phyloP scores from a whole-genome alignment of 345 rosid species.

The Microcos paniculata region DNA sequence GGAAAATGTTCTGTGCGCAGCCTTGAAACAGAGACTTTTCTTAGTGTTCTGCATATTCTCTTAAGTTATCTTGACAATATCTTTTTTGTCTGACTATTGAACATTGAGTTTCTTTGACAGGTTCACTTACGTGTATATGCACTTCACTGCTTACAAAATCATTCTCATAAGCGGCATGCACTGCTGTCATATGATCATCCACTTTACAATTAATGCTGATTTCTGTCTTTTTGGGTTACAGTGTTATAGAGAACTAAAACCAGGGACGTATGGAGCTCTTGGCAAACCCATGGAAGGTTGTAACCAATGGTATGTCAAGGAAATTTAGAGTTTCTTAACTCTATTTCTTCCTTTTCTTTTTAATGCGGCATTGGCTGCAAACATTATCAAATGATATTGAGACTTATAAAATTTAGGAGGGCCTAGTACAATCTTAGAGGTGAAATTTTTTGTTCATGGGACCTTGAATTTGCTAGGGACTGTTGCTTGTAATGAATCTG shows the following conservation, averaged over 20 bases:
- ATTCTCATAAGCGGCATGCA: too few relatives aligned
- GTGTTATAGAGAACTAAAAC: constrained; percentile 68
- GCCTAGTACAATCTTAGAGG: neutral
- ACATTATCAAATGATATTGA: neutral
- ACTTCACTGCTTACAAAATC: too few relatives aligned
- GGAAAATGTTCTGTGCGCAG: neutral
- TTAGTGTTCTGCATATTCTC: neutral
- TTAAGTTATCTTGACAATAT: neutral
- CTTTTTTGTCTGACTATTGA: neutral
- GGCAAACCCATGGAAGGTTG: constrained; percentile 81
- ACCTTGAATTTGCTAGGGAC: neutral
- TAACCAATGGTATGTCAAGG: constrained; percentile 63
- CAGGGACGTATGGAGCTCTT: constrained; percentile 66
- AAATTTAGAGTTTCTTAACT: neutral
- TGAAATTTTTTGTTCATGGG: too few relatives aligned
- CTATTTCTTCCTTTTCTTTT: neutral
- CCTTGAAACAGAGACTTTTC: neutral
- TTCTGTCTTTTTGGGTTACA: constrained; percentile 19
- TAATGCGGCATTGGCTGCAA: neutral
- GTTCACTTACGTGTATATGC: too few relatives aligned
- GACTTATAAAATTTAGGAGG: too few relatives aligned
- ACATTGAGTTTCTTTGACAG: too few relatives aligned
- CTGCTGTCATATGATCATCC: neutral
- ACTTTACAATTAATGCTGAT: neutral
- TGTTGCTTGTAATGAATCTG: too few relatives aligned